Percentiles rank a stretch among this genome's conserved stretches.
Conservation (phyloP, 106 monocot species). For the Triglochin maritima region DNA sequence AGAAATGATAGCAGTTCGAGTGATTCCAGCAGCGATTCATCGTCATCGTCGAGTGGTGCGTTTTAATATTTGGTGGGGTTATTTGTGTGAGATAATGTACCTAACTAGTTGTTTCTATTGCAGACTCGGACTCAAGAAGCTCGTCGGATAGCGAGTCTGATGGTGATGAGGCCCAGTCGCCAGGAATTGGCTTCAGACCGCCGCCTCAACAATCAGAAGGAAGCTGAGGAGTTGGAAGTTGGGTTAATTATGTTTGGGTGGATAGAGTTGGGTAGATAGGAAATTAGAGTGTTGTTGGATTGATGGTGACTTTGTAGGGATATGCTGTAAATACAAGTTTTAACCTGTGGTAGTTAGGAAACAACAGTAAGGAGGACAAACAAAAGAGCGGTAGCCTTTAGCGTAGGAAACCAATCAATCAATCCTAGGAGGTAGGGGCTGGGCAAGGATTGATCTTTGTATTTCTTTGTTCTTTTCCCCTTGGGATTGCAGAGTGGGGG, state of each 20-base stretch:
- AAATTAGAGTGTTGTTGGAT: not conserved
- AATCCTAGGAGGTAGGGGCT: conserved; percentile 1
- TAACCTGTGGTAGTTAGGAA: conserved; percentile 4
- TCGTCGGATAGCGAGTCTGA: conserved; percentile 51
- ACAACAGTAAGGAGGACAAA: not conserved
- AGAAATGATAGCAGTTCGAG: conserved; percentile 39
- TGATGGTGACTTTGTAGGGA: not conserved
- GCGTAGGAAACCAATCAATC: not conserved
- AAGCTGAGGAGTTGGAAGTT: conserved; percentile 5
- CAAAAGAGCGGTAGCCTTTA: not conserved
- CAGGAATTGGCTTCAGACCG: conserved; percentile 12
- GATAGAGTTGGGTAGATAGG: not conserved
- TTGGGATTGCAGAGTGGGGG: not conserved
- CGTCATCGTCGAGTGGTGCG: conserved; percentile 4
- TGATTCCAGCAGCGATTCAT: conserved; percentile 46
- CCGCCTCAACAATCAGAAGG: not conserved
- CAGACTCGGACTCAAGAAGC: conserved; percentile 62
- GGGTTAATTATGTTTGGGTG: not conserved
- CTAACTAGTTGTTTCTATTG: not conserved
- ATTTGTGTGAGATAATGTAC: no score
- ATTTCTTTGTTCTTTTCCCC: not conserved
- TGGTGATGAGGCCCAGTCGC: conserved; percentile 23
- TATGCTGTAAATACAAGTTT: conserved; percentile 1
- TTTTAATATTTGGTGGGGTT: no score
- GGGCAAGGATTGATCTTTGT: not conserved